Evolutionary conservation across 2,329 filamentous ascomycete genomes (phyloP).

Genomic region (Elsinoe perseae): DNA sequence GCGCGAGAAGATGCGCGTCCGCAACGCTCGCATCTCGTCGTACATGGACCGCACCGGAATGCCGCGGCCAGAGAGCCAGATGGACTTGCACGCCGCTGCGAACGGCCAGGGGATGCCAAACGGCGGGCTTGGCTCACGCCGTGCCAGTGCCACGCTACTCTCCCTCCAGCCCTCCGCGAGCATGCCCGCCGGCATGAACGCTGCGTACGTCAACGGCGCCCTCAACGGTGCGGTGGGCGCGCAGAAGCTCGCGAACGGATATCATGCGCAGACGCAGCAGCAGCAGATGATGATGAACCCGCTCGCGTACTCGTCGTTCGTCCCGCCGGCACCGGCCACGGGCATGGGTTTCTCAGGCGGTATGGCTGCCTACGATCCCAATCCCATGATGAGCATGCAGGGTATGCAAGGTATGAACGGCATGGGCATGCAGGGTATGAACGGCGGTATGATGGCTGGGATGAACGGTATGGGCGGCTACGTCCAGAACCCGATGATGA

Average conservation of each 20-base stretch:
- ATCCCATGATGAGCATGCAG: background rate
- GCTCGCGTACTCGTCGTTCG: constrained; percentile 1
- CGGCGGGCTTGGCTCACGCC: background rate
- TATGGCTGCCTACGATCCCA: constrained; percentile 5
- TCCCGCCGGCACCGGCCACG: constrained; percentile 5
- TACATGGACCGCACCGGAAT: constrained; percentile 3
- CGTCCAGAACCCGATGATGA: constrained; percentile 15
- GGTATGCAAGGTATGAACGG: constrained; percentile 5
- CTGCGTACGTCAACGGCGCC: background rate
- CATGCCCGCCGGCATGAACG: constrained; percentile 3
- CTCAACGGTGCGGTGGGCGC: background rate
- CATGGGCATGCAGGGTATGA: constrained; percentile 9
- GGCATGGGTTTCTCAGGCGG: constrained; percentile 14
- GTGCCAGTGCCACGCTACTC: background rate
- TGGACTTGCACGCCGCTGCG: background rate
- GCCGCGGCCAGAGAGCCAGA: background rate
- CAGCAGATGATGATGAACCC: constrained; percentile 6
- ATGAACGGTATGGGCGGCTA: background rate
- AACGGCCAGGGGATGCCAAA: background rate
- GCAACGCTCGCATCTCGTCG: constrained; percentile 1
- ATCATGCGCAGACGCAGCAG: constrained; percentile 20
- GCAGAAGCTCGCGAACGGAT: constrained; percentile 19
- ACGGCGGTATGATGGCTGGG: background rate
- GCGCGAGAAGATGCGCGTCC: constrained; percentile 21
- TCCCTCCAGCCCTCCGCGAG: background rate